Base-by-base conservation (phyloP, 441 rosid species). In the Jatropha multifida region DNA sequence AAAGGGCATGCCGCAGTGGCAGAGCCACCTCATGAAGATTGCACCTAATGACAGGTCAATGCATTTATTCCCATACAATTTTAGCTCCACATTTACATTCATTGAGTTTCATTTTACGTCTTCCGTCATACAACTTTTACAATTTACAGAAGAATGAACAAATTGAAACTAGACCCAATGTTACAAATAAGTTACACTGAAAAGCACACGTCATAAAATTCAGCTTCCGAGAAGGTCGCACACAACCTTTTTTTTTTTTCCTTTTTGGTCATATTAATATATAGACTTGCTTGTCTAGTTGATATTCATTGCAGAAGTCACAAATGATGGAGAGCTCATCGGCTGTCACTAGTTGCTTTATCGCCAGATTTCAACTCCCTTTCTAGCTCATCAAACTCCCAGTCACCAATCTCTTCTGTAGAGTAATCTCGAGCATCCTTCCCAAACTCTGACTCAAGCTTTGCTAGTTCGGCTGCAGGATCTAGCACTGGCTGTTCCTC, bases 311-410 rank as follows among this genome's bases (percentile, higher is more conserved):
- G 44, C 75, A 52, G 48, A 12, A 46, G 27, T 73, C 14, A 58
- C 61, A 42, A 59, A 42, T 52, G 46, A 62, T 38, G 14, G 56
- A 74, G 15, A 17, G 37, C 52, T 38, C 15, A 42, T 60, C 55
- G 40, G 69, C 80, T 81, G 70, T 87, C 77, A 58, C 74, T 61
- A 4, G 79, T 41, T 11, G 85, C 63, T 41, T 89, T 52, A 75
- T 88, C 88, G 12, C 84, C 85, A 26, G 86, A 82, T 78, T 77
- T 88, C 72, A 96, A 74, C 83, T 94, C 99, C 81, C 86, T 90
- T 79, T 96, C 97, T 7, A 94, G 97, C 84, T 96, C 98, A 66
- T 96, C 99, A 42, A 96, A 96, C 81, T 96, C 99, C 98, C 99
- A 96, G 78, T 83, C 98, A 76, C 88, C 90, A 71, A 96, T 88